A percentile compares a stretch with the other conserved stretches of the same genome.
phyloP scores from a whole-genome alignment of 2,329 filamentous ascomycete species.

The Fusarium dlaminii region DNA sequence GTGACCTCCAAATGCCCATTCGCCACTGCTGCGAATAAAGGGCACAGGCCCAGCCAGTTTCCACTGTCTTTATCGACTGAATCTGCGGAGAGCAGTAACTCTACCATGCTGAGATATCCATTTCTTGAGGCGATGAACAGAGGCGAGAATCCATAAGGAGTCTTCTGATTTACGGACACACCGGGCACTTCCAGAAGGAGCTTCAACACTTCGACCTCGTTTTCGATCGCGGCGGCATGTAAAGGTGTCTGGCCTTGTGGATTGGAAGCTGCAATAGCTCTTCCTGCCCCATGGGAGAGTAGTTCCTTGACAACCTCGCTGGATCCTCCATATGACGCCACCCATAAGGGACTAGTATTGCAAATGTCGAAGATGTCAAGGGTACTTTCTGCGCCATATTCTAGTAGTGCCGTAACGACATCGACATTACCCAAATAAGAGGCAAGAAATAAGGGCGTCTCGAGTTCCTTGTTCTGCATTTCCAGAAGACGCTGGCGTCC shows the following conservation, averaged over 20 bases:
- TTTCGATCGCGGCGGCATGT: rapidly evolving
- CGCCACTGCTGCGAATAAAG: not conserved
- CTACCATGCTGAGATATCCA: rapidly evolving
- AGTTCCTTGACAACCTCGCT: not conserved
- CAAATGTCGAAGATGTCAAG: rapidly evolving
- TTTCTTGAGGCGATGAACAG: not conserved
- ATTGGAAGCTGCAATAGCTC: rapidly evolving
- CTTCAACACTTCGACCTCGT: rapidly evolving
- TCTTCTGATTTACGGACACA: rapidly evolving
- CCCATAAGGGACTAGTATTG: not conserved
- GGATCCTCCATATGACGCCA: rapidly evolving
- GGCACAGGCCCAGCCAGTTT: rapidly evolving
- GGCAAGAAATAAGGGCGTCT: not conserved
- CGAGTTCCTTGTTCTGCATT: rapidly evolving
- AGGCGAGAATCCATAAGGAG: rapidly evolving
- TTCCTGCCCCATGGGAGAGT: rapidly evolving
- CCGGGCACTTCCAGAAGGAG: rapidly evolving
- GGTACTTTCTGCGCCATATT: rapidly evolving
- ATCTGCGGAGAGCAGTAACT: rapidly evolving
- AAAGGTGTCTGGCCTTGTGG: rapidly evolving
- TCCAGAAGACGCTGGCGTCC: rapidly evolving
- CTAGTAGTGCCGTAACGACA: rapidly evolving
- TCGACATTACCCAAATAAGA: not conserved
- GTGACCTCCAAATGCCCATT: not conserved
- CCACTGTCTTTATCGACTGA: rapidly evolving